phyloP scores from a whole-genome alignment of 192 early-diverging fungal species.

The Rhizophagus prolifer region DNA sequence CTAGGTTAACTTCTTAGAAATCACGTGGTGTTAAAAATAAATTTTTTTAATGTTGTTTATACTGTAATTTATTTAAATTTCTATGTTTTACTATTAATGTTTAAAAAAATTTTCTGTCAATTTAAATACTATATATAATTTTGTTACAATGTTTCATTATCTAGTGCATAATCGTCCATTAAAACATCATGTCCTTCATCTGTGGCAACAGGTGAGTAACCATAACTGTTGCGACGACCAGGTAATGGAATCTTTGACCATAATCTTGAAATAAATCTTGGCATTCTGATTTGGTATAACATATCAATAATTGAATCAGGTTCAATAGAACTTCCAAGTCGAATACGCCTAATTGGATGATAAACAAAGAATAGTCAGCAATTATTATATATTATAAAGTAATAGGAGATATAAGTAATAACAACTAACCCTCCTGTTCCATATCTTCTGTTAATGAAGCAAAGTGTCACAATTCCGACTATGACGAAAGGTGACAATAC shows the following conservation, averaged over 20 bases:
- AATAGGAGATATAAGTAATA: not conserved
- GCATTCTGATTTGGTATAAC: conserved; percentile 33
- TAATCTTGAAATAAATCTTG: conserved; percentile 32
- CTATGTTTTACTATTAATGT: too few relatives aligned
- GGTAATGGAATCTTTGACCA: conserved; percentile 35
- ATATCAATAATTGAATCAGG: conserved; percentile 31
- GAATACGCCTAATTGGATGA: conserved; percentile 1
- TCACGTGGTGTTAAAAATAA: too few relatives aligned
- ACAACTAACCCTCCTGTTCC: not conserved
- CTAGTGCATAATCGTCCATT: conserved; percentile 43
- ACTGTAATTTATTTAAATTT: too few relatives aligned
- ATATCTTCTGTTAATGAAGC: conserved; percentile 23
- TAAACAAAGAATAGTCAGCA: not conserved
- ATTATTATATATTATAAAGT: not conserved
- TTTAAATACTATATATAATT: not conserved
- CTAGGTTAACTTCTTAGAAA: too few relatives aligned
- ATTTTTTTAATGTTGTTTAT: too few relatives aligned
- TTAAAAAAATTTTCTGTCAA: too few relatives aligned
- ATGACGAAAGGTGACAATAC: conserved; percentile 35
- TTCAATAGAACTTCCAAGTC: not conserved
- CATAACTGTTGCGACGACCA: conserved; percentile 13
- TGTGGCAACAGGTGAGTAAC: conserved; percentile 38
- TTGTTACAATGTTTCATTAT: not conserved
- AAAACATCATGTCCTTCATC: conserved; percentile 39
- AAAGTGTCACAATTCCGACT: conserved; percentile 33